A percentile compares a stretch with the other conserved stretches of the same genome.
phyloP scores from a whole-genome alignment of 768 basidiomycete species.

The Mycena filopes region DNA sequence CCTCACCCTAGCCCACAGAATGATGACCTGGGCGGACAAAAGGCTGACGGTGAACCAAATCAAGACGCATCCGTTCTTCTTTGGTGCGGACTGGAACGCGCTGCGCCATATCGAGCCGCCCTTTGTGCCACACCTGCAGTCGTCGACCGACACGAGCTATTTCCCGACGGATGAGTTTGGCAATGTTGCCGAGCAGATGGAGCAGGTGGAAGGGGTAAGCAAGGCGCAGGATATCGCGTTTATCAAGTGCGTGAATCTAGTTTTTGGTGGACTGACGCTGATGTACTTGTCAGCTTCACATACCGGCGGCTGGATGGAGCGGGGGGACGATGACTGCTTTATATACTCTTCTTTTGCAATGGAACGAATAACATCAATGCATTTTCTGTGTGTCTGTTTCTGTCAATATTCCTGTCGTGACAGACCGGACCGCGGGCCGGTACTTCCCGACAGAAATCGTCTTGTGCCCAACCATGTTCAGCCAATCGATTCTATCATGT shows the following conservation, averaged over 20 bases:
- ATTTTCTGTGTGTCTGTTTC: not conserved
- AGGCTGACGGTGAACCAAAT: constrained; percentile 86
- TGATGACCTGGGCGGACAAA: constrained; percentile 86
- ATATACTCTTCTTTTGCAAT: constrained; percentile 24
- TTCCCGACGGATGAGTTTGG: constrained; percentile 96
- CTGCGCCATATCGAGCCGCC: constrained; percentile 95
- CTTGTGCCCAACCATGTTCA: constrained; percentile 9
- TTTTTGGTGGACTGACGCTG: constrained; percentile 2
- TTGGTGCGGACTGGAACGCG: constrained; percentile 93
- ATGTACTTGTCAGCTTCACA: constrained; percentile 67
- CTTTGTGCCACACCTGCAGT: constrained; percentile 92
- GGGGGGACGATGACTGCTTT: constrained; percentile 8
- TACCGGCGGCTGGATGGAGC: constrained; percentile 72
- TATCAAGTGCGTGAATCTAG: constrained; percentile 60
- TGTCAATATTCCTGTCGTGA: not conserved
- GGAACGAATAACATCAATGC: constrained; percentile 11
- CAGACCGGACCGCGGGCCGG: constrained; percentile 23
- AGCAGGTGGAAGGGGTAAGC: constrained; percentile 68
- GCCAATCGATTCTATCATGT: constrained; percentile 35
- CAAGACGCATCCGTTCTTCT: constrained; percentile 94
- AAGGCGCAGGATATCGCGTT: constrained; percentile 78
- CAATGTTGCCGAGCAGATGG: constrained; percentile 69
- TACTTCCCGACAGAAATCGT: not conserved
- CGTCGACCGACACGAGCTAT: constrained; percentile 62
- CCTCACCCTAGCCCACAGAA: too few relatives aligned